Evolutionary conservation across 257 asterid species (phyloP), one percentile per base, ranked within the genome.

Genomic region (Solanum chiquidenum): DNA sequence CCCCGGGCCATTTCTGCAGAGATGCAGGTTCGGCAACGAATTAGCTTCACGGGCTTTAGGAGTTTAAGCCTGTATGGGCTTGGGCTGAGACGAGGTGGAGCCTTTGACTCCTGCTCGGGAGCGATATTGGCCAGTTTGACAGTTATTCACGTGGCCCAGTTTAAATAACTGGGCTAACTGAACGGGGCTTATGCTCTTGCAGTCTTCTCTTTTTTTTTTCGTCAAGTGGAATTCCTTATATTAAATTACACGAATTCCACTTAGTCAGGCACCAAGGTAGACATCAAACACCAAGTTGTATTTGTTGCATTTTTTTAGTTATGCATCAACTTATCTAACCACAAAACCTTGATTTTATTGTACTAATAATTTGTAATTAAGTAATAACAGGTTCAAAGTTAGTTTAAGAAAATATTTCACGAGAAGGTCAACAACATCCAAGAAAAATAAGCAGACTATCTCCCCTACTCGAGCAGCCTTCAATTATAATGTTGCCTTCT

Each of bases 121-220:
- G 84, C 10, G 27, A 27, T 33, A 52, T 13, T 35, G 62, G 38
- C 27, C 34, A 20, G 1, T 12, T 23, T 0, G 23, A 72, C 49
- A 86, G 88, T 64, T 13, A 84, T 84, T 60, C 87, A 84, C 77
- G 76, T 37, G 72, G 55, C 42, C 73, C 84, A 42, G 46, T 42
- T 33, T 33, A 33, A 33, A 5, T 4, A 33, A 69, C 10, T 86
- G 88, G 71, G 71, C 52, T 44, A 49, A 86, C 88, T 71, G 85
- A 86, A 86, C 88, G 88, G 88, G 88, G 88, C 88, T 86, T 86
- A 86, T 21, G 71, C 3, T 73, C 88, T 71, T 74, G 74, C 64
- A 27, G 71, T 71, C 9, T 25, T 10, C 33, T 64, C 1, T 5
- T 25, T 25, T 25, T 21, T 13, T 5, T 42, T 9, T 35, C 37